Percentiles rank a stretch among this genome's conserved stretches.
These are phyloP conservation scores for Leccinum pachyderme DNA, from an alignment of 1,284 basidiomycete genomes.

Conservation along the genomic window DNA sequence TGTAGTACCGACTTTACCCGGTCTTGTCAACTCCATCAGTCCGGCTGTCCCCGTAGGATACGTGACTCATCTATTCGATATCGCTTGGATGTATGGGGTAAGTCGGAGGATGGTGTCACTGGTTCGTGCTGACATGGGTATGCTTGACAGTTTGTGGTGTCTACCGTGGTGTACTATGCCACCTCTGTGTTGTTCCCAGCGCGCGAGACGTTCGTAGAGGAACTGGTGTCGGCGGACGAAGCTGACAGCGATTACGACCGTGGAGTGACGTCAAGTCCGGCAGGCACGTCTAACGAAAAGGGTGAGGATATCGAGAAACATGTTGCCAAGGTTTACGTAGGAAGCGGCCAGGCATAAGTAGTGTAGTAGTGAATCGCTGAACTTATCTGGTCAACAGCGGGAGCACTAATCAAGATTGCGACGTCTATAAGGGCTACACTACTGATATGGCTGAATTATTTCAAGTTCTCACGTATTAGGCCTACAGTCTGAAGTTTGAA, in stretches of 20 bases:
- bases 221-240: constrained; percentile 38
- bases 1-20: constrained; percentile 68
- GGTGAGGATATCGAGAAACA: constrained; percentile 11
- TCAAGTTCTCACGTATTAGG: no score
- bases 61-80: constrained; percentile 54
- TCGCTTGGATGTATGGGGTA: constrained; percentile 74
- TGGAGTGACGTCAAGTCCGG: background rate
- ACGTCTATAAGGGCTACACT: no score
- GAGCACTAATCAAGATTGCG: no score
- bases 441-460: no score
- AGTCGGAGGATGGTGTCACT: constrained; percentile 21
- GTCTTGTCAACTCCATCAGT: constrained; percentile 68
- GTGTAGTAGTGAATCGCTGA: no score
- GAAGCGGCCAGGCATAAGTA: background rate
- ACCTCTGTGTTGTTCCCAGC: constrained; percentile 62
- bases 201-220: constrained; percentile 53
- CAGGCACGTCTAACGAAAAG: background rate
- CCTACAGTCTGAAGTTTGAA: no score
- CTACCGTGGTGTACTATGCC: constrained; percentile 46
- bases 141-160: constrained; percentile 38
- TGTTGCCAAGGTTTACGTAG: background rate
- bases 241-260: constrained; percentile 1
- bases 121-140: constrained; percentile 17
- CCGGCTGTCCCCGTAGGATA: constrained; percentile 52
- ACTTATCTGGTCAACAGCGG: no score